Conservation (phyloP, 1,139 yeast species). For the Saccharomycopsis hybrid region DNA sequence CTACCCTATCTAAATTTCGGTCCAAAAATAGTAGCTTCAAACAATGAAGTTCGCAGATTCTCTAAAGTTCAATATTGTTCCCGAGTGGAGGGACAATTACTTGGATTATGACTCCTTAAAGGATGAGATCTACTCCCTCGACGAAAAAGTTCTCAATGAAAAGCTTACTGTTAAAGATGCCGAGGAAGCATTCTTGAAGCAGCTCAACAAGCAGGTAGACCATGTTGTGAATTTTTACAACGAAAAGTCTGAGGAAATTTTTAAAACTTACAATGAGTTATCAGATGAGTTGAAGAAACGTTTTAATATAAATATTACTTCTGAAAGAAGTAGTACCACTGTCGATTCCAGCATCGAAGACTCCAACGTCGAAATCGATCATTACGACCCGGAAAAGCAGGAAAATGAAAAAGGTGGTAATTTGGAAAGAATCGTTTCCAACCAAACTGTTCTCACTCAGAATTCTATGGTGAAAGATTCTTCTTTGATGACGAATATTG, state of each 20-base stretch:
- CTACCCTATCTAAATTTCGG: too few relatives aligned
- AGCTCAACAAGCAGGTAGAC: constrained; percentile 46
- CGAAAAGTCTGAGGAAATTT: constrained; percentile 1
- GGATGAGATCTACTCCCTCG: constrained; percentile 55
- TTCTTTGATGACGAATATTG: constrained; percentile 8
- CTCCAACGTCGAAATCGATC: not conserved
- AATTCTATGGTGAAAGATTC: constrained; percentile 3
- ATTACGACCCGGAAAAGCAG: constrained; percentile 28
- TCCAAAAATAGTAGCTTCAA: too few relatives aligned
- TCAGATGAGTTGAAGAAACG: constrained; percentile 1
- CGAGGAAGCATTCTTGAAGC: constrained; percentile 40
- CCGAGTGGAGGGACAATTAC: constrained; percentile 70
- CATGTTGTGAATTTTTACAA: constrained; percentile 55
- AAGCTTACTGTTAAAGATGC: constrained; percentile 25
- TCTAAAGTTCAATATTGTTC: constrained; percentile 66
- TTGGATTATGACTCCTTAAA: constrained; percentile 59
- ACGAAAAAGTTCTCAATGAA: constrained; percentile 37
- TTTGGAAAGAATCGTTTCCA: constrained; percentile 17
- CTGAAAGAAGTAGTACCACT: not conserved
- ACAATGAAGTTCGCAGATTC: constrained; percentile 69
- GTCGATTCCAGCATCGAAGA: not conserved
- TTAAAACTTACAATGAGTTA: not conserved
- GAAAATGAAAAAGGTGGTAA: constrained; percentile 26
- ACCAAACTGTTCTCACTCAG: constrained; percentile 1
- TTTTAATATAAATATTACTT: not conserved